Conservation (phyloP, 164 flowering plant species). For the Brasenia schreberi region DNA sequence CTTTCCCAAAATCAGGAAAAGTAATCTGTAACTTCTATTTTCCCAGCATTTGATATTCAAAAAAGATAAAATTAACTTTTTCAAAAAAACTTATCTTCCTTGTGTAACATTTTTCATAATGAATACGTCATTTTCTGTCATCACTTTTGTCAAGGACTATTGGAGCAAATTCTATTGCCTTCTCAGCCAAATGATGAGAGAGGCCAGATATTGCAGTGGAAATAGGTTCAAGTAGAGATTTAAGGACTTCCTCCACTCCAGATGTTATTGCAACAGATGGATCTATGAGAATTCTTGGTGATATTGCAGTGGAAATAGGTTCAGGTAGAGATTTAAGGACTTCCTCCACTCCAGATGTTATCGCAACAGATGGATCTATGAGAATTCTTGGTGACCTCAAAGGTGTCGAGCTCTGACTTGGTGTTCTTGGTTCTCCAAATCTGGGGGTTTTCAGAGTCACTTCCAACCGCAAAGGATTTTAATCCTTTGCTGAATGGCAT, state of each 20-base stretch:
- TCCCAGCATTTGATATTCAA: too few relatives aligned
- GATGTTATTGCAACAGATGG: slow-evolving; percentile 12
- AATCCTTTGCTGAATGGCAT: slow-evolving; percentile 51
- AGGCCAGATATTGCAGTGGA: slow-evolving; percentile 29
- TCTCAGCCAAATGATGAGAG: slow-evolving; percentile 17
- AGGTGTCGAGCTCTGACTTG: slow-evolving; percentile 37
- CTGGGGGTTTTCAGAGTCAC: slow-evolving; percentile 25
- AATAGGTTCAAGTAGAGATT: slow-evolving; percentile 45
- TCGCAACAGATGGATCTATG: slow-evolving; percentile 9
- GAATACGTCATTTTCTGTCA: too few relatives aligned
- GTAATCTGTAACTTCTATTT: too few relatives aligned
- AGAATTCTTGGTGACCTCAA: slow-evolving; percentile 23
- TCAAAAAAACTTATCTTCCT: too few relatives aligned
- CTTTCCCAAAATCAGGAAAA: too few relatives aligned
- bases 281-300: too few relatives aligned
- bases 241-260: slow-evolving; percentile 28
- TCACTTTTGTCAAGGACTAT: slow-evolving; percentile 34
- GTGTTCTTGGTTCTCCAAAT: slow-evolving; percentile 15
- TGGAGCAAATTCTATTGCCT: slow-evolving; percentile 26
- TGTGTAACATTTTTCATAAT: too few relatives aligned
- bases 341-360: slow-evolving; percentile 22
- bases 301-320: slow-evolving; percentile 30
- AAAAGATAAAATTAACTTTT: too few relatives aligned
- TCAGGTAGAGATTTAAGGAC: slow-evolving; percentile 40
- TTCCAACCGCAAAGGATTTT: slow-evolving; percentile 62